Percentiles rank a stretch among this genome's conserved stretches.
phyloP scores from a whole-genome alignment of 768 basidiomycete species.

The Coprinellus micaceus region DNA sequence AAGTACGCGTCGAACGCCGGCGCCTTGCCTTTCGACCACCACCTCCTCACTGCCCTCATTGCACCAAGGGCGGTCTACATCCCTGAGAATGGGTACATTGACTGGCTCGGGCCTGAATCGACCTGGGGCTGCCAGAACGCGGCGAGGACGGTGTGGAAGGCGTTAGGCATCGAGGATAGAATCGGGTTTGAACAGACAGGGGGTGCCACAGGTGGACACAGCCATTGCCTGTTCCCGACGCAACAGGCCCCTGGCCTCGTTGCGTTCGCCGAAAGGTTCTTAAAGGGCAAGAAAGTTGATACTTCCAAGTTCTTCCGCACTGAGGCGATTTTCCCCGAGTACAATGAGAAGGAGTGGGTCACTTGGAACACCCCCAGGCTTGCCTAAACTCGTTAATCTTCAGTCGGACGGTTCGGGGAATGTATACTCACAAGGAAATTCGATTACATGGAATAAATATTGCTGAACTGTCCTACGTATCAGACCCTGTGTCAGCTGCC shows the following conservation, averaged over 20 bases:
- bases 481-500: too few relatives aligned
- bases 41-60: slow-evolving; percentile 50
- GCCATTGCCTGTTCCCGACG: slow-evolving; percentile 53
- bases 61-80: slow-evolving; percentile 51
- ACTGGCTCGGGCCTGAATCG: slow-evolving; percentile 52
- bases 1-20: slow-evolving; percentile 41
- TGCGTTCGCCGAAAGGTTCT: slow-evolving; percentile 54
- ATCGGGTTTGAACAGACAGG: slow-evolving; percentile 57
- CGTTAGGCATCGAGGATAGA: slow-evolving; percentile 39
- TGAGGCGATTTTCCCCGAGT: slow-evolving; percentile 18
- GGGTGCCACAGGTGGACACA: too few relatives aligned
- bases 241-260: slow-evolving; percentile 39
- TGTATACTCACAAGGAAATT: not conserved
- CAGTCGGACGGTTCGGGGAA: not conserved
- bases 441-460: too few relatives aligned
- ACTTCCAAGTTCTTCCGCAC: slow-evolving; percentile 45
- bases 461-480: too few relatives aligned
- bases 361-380: not conserved
- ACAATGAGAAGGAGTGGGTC: not conserved
- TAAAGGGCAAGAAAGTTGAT: slow-evolving; percentile 39
- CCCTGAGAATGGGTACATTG: slow-evolving; percentile 45
- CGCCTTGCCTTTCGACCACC: slow-evolving; percentile 55
- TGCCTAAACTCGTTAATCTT: not conserved
- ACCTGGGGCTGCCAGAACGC: slow-evolving; percentile 50
- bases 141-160: slow-evolving; percentile 47